These are phyloP conservation scores for Massarina eburnea DNA, from an alignment of 2,329 filamentous ascomycete genomes.

Conservation along the genomic window DNA sequence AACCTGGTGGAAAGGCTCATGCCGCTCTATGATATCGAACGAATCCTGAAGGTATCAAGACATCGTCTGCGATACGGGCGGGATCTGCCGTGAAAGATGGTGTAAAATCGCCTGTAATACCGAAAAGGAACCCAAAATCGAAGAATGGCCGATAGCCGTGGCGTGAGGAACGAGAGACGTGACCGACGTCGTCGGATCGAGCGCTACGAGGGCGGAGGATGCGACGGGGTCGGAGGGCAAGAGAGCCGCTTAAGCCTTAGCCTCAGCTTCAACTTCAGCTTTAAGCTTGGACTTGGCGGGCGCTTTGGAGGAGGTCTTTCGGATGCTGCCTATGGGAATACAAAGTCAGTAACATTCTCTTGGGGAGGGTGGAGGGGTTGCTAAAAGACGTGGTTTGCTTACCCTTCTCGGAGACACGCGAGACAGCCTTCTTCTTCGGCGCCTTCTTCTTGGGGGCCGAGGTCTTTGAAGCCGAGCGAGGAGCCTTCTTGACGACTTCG, in stretches of 20 bases:
- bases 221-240: background rate
- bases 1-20: background rate
- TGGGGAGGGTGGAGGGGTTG: no score
- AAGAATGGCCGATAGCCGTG: no score
- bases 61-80: no score
- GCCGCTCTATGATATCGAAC: background rate
- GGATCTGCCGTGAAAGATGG: no score
- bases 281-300: background rate
- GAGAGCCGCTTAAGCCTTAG: no score
- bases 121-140: background rate
- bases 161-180: no score
- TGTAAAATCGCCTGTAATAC: no score
- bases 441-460: conserved; percentile 5
- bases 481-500: background rate
- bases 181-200: background rate
- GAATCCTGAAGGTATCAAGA: no score
- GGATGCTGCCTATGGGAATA: no score
- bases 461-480: background rate
- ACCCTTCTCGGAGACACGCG: background rate
- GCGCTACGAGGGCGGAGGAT: background rate
- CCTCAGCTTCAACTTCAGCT: background rate
- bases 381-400: no score
- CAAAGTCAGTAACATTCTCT: no score
- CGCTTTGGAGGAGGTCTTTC: background rate
- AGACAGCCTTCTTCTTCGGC: background rate